phyloP scores from a whole-genome alignment of 306 rosid species.

The Vachellia collinsii region DNA sequence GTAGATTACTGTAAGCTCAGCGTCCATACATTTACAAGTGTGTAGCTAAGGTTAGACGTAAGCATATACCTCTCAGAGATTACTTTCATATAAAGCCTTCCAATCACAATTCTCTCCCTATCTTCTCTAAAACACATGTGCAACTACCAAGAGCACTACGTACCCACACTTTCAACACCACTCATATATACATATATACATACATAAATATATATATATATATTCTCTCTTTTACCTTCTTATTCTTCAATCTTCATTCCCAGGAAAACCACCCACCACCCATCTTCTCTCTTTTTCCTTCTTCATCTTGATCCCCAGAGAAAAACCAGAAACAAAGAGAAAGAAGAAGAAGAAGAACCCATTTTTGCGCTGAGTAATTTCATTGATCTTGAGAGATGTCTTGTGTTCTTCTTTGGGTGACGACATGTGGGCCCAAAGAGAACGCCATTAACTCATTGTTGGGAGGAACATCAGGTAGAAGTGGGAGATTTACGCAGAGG shows the following conservation, averaged over 20 bases:
- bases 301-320: not conserved
- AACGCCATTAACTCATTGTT: slow-evolving; percentile 46
- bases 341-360: not conserved
- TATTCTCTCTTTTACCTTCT: not conserved
- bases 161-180: not conserved
- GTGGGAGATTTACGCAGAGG: not conserved
- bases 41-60: slow-evolving; percentile 33
- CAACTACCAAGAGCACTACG: not conserved
- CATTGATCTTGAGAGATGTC: slow-evolving; percentile 51
- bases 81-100: slow-evolving; percentile 10
- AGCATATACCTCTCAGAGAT: not conserved
- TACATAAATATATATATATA: no score
- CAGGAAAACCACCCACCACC: not conserved
- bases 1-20: slow-evolving; percentile 10
- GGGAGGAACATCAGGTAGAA: slow-evolving; percentile 20
- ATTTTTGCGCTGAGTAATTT: not conserved
- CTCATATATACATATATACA: not conserved
- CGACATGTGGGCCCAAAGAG: slow-evolving; percentile 62
- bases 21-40: slow-evolving; percentile 46
- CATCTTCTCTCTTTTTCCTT: not conserved
- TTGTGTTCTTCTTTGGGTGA: slow-evolving; percentile 66
- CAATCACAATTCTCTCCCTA: slow-evolving; percentile 38
- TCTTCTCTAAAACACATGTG: slow-evolving; percentile 1
- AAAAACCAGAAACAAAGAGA: not conserved
- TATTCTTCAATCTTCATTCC: not conserved